These are phyloP conservation scores for Aspergillus novofumigatus DNA, from an alignment of 2,329 filamentous ascomycete species.

Conservation along the genomic window DNA sequence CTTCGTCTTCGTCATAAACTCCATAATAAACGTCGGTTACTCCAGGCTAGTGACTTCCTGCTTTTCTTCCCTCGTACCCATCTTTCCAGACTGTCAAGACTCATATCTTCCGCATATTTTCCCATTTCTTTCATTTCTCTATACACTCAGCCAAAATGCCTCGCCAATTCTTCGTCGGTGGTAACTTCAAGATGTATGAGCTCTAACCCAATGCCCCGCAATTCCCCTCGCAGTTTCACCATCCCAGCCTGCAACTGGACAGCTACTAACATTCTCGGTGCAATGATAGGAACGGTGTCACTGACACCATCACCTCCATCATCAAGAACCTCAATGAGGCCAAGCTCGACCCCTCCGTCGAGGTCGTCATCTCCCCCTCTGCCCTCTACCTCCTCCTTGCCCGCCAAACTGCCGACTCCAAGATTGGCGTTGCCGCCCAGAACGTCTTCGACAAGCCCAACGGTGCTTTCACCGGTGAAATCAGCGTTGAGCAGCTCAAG, in stretches of 20 bases:
- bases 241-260: conserved; percentile 3
- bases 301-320: conserved; percentile 85
- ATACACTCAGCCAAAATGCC: conserved; percentile 61
- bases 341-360: conserved; percentile 59
- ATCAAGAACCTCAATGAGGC: conserved; percentile 84
- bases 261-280: conserved; percentile 22
- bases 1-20: conserved; percentile 5
- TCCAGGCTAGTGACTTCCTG: background rate
- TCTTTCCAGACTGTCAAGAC: conserved; percentile 3
- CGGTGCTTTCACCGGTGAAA: conserved; percentile 95
- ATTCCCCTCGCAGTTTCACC: conserved; percentile 17
- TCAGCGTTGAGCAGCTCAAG: conserved; percentile 85
- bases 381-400: conserved; percentile 85
- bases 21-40: background rate
- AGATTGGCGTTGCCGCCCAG: conserved; percentile 84
- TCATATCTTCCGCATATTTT: conserved; percentile 7
- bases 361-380: conserved; percentile 92
- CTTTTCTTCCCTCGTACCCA: background rate
- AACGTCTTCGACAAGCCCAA: conserved; percentile 98
- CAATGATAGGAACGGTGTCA: conserved; percentile 77
- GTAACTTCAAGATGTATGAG: conserved; percentile 98
- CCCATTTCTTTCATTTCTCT: conserved; percentile 6
- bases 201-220: conserved; percentile 21
- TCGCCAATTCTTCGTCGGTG: conserved; percentile 95
- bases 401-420: conserved; percentile 69